These are phyloP conservation scores for Penicillium bovifimosum DNA, from an alignment of 495 filamentous ascomycete genomes.

Conservation along the genomic window DNA sequence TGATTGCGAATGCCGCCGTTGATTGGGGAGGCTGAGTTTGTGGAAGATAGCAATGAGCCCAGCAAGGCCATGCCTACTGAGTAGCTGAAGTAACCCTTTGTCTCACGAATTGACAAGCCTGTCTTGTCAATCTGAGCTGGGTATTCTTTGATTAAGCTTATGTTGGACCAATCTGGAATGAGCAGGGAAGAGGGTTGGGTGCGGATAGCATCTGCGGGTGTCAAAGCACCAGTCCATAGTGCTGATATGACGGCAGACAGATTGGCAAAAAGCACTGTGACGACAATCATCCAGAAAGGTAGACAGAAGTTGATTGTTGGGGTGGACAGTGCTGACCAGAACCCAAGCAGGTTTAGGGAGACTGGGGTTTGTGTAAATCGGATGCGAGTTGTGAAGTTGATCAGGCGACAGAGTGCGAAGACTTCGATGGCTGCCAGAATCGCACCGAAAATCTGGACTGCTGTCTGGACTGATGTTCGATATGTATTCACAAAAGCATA, in stretches of 20 bases:
- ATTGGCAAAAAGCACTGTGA: constrained; percentile 16
- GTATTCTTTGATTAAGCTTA: constrained; percentile 13
- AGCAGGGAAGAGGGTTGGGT: not conserved
- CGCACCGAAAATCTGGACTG: constrained; percentile 17
- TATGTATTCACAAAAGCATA: constrained; percentile 9
- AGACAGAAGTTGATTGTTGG: not conserved
- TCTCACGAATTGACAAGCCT: constrained; percentile 15
- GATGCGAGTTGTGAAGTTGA: constrained; percentile 9
- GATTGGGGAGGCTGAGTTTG: constrained; percentile 20
- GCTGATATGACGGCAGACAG: constrained; percentile 20
- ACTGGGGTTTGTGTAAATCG: constrained; percentile 5
- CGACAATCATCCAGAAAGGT: constrained; percentile 7
- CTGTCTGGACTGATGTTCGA: constrained; percentile 15
- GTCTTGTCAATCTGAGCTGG: constrained; percentile 12
- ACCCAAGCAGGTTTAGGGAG: constrained; percentile 13
- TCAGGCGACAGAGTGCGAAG: constrained; percentile 7
- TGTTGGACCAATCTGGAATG: constrained; percentile 27
- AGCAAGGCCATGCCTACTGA: constrained; percentile 17
- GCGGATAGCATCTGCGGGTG: constrained; percentile 16
- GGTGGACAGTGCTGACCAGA: constrained; percentile 11
- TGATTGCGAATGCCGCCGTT: constrained; percentile 11
- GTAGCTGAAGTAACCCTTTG: constrained; percentile 28
- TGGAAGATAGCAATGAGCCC: constrained; percentile 20
- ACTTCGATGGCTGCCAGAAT: constrained; percentile 3
- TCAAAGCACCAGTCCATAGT: constrained; percentile 35